These are phyloP conservation scores for Cyclotella sp. DNA, from an alignment of 108 stramenopile species.

Conservation along the genomic window DNA sequence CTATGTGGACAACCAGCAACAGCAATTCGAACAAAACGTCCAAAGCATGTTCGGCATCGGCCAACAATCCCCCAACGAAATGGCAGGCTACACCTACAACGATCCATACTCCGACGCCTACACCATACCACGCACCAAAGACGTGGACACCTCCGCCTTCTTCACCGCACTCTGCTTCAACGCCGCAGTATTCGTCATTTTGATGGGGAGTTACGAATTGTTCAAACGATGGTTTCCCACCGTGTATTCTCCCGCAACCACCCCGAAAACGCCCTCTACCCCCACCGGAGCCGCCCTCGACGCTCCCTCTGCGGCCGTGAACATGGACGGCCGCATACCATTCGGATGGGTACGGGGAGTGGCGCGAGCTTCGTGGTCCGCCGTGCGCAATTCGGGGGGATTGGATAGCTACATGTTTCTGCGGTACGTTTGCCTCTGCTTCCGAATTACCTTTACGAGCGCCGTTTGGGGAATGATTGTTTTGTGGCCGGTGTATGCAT, in stretches of 20 bases:
- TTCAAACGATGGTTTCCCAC: conserved; percentile 70
- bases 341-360: conserved; percentile 80
- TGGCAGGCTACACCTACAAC: neutral
- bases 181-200: conserved; percentile 63
- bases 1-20: conserved; percentile 29
- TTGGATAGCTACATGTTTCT: conserved; percentile 78
- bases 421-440: conserved; percentile 65
- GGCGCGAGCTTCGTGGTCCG: conserved; percentile 68
- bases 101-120: neutral
- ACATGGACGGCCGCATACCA: conserved; percentile 45
- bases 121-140: conserved; percentile 35
- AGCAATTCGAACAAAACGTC: conserved; percentile 55
- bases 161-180: conserved; percentile 74
- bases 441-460: conserved; percentile 58
- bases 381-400: conserved; percentile 67
- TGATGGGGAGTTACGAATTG: conserved; percentile 75
- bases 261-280: neutral
- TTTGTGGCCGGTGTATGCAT: conserved; percentile 60
- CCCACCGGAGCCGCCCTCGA: too few relatives aligned
- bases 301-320: conserved; percentile 19
- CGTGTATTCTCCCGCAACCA: conserved; percentile 67
- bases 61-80: conserved; percentile 15
- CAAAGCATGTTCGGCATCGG: conserved; percentile 49
- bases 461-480: conserved; percentile 65
- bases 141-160: conserved; percentile 83